Conservation (phyloP, 2,329 filamentous ascomycete species). For the Penicillium sp. region DNA sequence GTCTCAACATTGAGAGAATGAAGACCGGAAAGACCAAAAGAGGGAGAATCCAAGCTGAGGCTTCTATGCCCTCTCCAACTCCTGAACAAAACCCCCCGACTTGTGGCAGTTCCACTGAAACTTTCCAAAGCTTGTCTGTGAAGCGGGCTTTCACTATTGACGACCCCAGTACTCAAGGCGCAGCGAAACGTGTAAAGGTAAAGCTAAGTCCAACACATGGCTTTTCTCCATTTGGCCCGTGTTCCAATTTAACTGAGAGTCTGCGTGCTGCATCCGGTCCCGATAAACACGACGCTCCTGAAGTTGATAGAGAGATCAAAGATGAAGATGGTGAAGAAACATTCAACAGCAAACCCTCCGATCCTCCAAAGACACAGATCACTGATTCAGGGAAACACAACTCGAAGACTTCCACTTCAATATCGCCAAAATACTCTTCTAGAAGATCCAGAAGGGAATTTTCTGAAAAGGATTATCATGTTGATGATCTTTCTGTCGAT, state of each 20-base stretch:
- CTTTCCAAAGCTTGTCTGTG: not conserved
- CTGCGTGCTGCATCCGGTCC: not conserved
- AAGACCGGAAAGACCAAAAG: not conserved
- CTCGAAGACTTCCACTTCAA: no score
- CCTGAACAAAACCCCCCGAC: not conserved
- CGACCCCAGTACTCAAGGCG: not conserved
- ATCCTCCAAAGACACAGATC: not conserved
- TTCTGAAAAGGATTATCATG: not conserved
- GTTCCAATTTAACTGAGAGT: not conserved
- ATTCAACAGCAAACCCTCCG: no score
- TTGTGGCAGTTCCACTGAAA: not conserved
- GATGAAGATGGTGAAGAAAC: not conserved
- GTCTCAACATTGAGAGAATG: not conserved
- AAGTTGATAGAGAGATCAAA: not conserved
- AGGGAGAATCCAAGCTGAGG: not conserved
- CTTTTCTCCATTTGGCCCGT: no score
- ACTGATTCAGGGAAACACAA: no score
- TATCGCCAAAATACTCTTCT: no score
- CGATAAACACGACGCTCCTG: not conserved
- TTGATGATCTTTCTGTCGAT: constrained; percentile 15
- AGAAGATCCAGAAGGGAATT: not conserved
- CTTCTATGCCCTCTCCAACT: not conserved
- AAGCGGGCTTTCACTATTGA: not conserved
- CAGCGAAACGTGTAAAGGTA: not conserved
- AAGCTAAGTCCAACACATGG: no score